These are phyloP conservation scores for Ceratocystis huliohia DNA, from an alignment of 2,329 filamentous ascomycete species.

Conservation along the genomic window DNA sequence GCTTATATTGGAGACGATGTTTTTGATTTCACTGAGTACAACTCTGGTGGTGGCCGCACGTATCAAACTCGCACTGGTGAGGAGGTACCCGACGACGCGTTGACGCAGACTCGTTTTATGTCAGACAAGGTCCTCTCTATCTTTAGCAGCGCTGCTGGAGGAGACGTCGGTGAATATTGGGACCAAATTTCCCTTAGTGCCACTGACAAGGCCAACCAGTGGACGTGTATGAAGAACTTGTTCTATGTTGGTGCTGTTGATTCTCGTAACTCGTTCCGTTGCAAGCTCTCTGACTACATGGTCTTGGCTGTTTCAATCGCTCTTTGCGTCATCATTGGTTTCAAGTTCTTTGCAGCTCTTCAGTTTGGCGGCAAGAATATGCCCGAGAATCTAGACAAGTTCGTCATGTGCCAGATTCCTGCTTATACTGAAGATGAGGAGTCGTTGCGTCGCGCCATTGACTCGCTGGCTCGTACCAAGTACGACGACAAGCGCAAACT, in stretches of 20 bases:
- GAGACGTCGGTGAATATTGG: slow-evolving; percentile 77
- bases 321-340: slow-evolving; percentile 67
- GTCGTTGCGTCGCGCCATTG: slow-evolving; percentile 88
- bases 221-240: slow-evolving; percentile 76
- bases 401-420: slow-evolving; percentile 93
- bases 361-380: slow-evolving; percentile 86
- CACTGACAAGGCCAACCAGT: slow-evolving; percentile 52
- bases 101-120: slow-evolving; percentile 66
- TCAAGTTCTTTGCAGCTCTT: slow-evolving; percentile 94
- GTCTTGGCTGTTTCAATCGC: slow-evolving; percentile 73
- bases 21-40: slow-evolving; percentile 81
- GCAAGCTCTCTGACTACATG: slow-evolving; percentile 81
- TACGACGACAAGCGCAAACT: slow-evolving; percentile 99
- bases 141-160: slow-evolving; percentile 62
- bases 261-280: slow-evolving; percentile 73
- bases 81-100: slow-evolving; percentile 32
- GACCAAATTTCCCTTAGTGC: slow-evolving; percentile 50
- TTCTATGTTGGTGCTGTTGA: slow-evolving; percentile 91
- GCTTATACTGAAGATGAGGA: slow-evolving; percentile 98
- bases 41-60: slow-evolving; percentile 54
- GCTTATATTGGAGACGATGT: slow-evolving; percentile 67
- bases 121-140: slow-evolving; percentile 57
- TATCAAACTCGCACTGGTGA: slow-evolving; percentile 45
- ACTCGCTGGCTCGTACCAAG: slow-evolving; percentile 86
- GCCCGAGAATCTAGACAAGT: slow-evolving; percentile 95